These are phyloP conservation scores for Acer campestre DNA, from an alignment of 345 rosid genomes.

Conservation along the genomic window DNA sequence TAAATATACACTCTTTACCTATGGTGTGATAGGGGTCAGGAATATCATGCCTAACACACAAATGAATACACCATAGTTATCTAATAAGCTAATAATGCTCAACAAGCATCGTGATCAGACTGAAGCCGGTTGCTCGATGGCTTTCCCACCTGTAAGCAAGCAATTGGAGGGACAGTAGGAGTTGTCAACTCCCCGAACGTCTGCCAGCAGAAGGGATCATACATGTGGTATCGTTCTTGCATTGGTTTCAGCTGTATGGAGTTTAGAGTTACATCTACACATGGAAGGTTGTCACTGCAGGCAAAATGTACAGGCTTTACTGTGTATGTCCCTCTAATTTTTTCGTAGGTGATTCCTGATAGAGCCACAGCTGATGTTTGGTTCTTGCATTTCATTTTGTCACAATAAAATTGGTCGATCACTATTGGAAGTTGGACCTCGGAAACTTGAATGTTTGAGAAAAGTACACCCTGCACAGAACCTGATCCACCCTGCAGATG, in stretches of 20 bases:
- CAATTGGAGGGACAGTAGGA: slow-evolving; percentile 83
- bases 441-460: slow-evolving; percentile 89
- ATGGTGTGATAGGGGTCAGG: slow-evolving; percentile 60
- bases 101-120: slow-evolving; percentile 62
- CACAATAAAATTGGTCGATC: slow-evolving; percentile 92
- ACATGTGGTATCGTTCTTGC: slow-evolving; percentile 73
- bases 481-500: slow-evolving; percentile 89
- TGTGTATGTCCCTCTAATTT: slow-evolving; percentile 83
- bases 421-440: slow-evolving; percentile 91
- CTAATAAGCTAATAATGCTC: slow-evolving; percentile 28
- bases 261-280: slow-evolving; percentile 72
- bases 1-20: slow-evolving; percentile 34
- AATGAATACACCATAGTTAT: slow-evolving; percentile 36
- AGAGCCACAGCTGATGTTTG: slow-evolving; percentile 83
- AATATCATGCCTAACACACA: slow-evolving; percentile 55
- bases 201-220: slow-evolving; percentile 93
- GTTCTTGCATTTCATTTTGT: slow-evolving; percentile 70
- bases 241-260: slow-evolving; percentile 70
- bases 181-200: slow-evolving; percentile 77
- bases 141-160: slow-evolving; percentile 83
- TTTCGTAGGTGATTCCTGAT: slow-evolving; percentile 84
- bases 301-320: slow-evolving; percentile 92
- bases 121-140: slow-evolving; percentile 72
- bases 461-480: slow-evolving; percentile 80
- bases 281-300: slow-evolving; percentile 88